phyloP scores from a whole-genome alignment of 495 filamentous ascomycete species.

The Neurospora discreta region DNA sequence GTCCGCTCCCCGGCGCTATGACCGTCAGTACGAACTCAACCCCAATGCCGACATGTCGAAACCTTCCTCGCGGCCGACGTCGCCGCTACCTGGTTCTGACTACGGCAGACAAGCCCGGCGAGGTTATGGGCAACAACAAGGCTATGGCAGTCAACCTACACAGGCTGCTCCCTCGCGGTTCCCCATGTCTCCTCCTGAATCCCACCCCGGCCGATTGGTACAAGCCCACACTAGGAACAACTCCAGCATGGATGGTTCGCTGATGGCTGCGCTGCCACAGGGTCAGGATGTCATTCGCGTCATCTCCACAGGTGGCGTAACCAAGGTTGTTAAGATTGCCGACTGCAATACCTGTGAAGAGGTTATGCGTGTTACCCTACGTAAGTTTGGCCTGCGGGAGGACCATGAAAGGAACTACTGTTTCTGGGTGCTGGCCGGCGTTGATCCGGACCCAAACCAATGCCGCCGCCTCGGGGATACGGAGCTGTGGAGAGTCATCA shows the following conservation, averaged over 20 bases:
- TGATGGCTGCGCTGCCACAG: slow-evolving; percentile 67
- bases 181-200: slow-evolving; percentile 28
- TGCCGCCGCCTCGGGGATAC: slow-evolving; percentile 71
- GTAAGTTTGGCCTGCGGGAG: slow-evolving; percentile 67
- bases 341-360: slow-evolving; percentile 85
- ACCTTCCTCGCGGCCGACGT: slow-evolving; percentile 55
- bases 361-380: slow-evolving; percentile 72
- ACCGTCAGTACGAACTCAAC: slow-evolving; percentile 48
- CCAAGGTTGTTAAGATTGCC: slow-evolving; percentile 80
- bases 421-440: slow-evolving; percentile 71
- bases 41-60: slow-evolving; percentile 37
- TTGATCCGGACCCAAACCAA: slow-evolving; percentile 66
- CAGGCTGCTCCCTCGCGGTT: slow-evolving; percentile 22
- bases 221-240: slow-evolving; percentile 47
- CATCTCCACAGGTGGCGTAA: slow-evolving; percentile 82
- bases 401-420: slow-evolving; percentile 70
- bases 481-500: slow-evolving; percentile 78
- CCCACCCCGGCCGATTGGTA: slow-evolving; percentile 35
- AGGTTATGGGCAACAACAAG: slow-evolving; percentile 31
- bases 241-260: slow-evolving; percentile 66
- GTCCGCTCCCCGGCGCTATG: slow-evolving; percentile 47
- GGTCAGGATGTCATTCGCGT: slow-evolving; percentile 79
- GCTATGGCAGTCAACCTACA: slow-evolving; percentile 22
- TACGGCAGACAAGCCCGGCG: slow-evolving; percentile 26
- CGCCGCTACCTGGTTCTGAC: slow-evolving; percentile 53